phyloP scores from a whole-genome alignment of 352 stramenopile genomes.

The Phytopythium kandeliae region DNA sequence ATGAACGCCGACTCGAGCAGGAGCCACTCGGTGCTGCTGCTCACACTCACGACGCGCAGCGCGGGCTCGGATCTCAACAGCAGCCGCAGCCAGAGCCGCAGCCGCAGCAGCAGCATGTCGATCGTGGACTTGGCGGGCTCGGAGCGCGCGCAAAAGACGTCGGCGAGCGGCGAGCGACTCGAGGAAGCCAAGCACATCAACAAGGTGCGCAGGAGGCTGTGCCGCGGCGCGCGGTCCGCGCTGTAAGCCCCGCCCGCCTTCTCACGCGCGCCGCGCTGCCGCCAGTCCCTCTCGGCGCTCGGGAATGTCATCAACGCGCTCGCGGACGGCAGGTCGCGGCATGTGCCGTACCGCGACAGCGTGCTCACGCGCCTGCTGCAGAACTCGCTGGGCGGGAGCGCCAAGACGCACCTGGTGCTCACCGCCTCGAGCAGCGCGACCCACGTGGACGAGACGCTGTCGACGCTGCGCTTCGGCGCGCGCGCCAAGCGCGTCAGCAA shows the following conservation, averaged over 20 bases:
- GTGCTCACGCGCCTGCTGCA: slow-evolving; percentile 89
- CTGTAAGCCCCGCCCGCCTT: no score
- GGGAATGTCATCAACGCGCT: slow-evolving; percentile 70
- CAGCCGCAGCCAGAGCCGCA: neutral
- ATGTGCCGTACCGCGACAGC: slow-evolving; percentile 82
- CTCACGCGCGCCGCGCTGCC: neutral
- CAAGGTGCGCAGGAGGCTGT: slow-evolving; percentile 18
- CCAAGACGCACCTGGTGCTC: slow-evolving; percentile 82
- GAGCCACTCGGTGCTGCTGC: slow-evolving; percentile 63
- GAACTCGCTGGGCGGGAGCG: slow-evolving; percentile 81
- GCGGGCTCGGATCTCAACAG: slow-evolving; percentile 1
- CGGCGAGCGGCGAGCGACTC: slow-evolving; percentile 38
- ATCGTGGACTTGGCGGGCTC: slow-evolving; percentile 72
- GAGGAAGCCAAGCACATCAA: slow-evolving; percentile 80
- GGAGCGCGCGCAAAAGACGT: slow-evolving; percentile 53
- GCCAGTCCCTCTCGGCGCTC: slow-evolving; percentile 60
- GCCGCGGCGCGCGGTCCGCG: no score
- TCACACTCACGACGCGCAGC: slow-evolving; percentile 32
- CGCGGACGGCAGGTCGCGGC: slow-evolving; percentile 26
- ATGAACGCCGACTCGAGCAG: slow-evolving; percentile 66
- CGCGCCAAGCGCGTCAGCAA: slow-evolving; percentile 84
- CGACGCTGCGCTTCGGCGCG: slow-evolving; percentile 88
- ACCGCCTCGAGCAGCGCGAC: slow-evolving; percentile 33
- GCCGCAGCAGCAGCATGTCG: slow-evolving; percentile 26
- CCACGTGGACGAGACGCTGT: slow-evolving; percentile 70